These are phyloP conservation scores for Metarhizium brunneum DNA, from an alignment of 2,329 filamentous ascomycete species.

Conservation along the genomic window DNA sequence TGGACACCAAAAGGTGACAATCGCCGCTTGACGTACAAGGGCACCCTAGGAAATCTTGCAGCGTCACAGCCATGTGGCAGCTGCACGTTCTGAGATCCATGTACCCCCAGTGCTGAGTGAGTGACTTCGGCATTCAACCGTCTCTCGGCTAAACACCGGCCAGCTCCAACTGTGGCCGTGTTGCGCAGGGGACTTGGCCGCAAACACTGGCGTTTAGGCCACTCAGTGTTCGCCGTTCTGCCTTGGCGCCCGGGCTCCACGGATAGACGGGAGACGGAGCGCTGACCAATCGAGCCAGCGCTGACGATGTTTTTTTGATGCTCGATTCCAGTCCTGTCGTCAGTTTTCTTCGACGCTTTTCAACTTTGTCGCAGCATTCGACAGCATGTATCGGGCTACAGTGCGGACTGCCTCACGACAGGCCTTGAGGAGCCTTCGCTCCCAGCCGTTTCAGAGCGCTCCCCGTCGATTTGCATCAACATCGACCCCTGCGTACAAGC, in stretches of 20 bases:
- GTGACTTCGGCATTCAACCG: neutral
- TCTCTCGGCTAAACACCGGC: slow-evolving; percentile 1
- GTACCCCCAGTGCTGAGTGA: neutral
- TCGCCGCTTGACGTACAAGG: neutral
- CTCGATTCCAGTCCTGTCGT: neutral
- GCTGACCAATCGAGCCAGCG: slow-evolving; percentile 5
- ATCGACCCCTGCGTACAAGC: slow-evolving; percentile 47
- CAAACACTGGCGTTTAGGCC: no score
- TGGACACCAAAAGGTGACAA: neutral
- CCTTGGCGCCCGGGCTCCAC: neutral
- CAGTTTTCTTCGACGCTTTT: slow-evolving; percentile 4
- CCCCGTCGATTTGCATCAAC: slow-evolving; percentile 46
- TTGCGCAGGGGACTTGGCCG: no score
- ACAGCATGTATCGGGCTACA: slow-evolving; percentile 43
- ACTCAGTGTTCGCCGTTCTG: neutral
- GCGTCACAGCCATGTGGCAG: neutral
- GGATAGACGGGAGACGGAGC: neutral
- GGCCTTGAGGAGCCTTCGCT: slow-evolving; percentile 32
- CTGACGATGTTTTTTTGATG: neutral
- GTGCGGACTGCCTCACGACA: slow-evolving; percentile 38
- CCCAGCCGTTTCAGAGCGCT: slow-evolving; percentile 26
- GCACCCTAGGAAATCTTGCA: neutral
- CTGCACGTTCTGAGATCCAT: neutral
- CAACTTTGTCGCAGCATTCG: neutral
- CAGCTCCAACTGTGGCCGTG: neutral